Conservation (phyloP, 495 filamentous ascomycete species). For the Aspergillus sclerotioniger region DNA sequence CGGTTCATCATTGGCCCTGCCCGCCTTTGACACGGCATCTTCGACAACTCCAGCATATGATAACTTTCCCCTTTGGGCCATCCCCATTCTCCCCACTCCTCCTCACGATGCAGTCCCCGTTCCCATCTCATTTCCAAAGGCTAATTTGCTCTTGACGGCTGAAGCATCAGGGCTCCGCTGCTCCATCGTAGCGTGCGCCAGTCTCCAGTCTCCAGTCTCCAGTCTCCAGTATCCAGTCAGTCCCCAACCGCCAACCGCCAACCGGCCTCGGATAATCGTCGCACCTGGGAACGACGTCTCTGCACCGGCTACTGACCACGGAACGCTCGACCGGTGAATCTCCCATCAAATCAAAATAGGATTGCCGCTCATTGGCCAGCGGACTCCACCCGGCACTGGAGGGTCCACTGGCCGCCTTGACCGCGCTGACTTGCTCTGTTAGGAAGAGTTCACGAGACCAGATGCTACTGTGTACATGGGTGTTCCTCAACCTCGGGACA, state of each 20-base stretch:
- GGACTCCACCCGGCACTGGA: slow-evolving; percentile 8
- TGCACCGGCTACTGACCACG: slow-evolving; percentile 5
- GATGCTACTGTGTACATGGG: not conserved
- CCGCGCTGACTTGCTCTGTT: slow-evolving; percentile 9
- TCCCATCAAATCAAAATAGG: slow-evolving; percentile 11
- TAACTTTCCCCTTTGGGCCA: slow-evolving; percentile 21
- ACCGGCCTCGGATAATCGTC: too few species aligned
- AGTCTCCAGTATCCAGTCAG: too few species aligned
- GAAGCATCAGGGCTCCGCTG: not conserved
- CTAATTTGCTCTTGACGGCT: too few species aligned
- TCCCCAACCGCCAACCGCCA: not conserved
- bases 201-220: too few species aligned
- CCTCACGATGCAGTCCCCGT: slow-evolving; percentile 5
- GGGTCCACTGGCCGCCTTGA: slow-evolving; percentile 7
- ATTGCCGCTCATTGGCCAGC: slow-evolving; percentile 11
- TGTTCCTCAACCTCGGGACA: not conserved
- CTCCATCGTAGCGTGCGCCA: not conserved
- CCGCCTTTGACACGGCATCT: not conserved
- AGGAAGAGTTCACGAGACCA: slow-evolving; percentile 24
- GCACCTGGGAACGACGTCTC: not conserved
- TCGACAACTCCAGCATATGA: slow-evolving; percentile 7
- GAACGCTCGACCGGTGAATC: slow-evolving; percentile 2
- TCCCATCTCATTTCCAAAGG: slow-evolving; percentile 1
- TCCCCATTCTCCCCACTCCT: slow-evolving; percentile 18
- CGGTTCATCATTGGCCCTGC: slow-evolving; percentile 1